phyloP scores from a whole-genome alignment of 495 filamentous ascomycete genomes.

The Neurospora hispaniola region DNA sequence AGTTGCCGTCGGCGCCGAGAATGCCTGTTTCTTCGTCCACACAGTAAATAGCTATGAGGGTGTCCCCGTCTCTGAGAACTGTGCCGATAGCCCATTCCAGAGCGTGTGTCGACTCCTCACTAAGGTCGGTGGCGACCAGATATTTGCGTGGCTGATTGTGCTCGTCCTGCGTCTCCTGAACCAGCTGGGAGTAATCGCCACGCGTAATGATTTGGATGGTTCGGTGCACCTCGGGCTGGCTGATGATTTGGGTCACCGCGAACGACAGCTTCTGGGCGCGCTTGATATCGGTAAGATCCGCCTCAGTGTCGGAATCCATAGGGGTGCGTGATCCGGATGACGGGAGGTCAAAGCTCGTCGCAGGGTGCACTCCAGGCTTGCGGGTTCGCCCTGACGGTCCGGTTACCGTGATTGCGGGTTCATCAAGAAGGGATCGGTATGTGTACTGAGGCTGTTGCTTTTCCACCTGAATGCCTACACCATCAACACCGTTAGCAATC shows the following conservation, averaged over 20 bases:
- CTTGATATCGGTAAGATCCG: conserved; percentile 70
- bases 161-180: conserved; percentile 61
- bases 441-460: conserved; percentile 26
- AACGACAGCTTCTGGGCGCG: conserved; percentile 77
- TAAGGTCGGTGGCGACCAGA: conserved; percentile 84
- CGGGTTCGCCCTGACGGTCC: conserved; percentile 43
- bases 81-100: conserved; percentile 96
- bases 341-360: conserved; percentile 63
- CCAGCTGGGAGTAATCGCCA: conserved; percentile 67
- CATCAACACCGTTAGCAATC: conserved; percentile 8
- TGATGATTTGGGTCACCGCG: conserved; percentile 64
- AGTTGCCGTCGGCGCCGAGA: conserved; percentile 16
- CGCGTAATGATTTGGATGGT: conserved; percentile 81
- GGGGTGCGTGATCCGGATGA: conserved; percentile 57
- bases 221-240: conserved; percentile 63
- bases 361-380: conserved; percentile 66
- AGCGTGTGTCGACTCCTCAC: conserved; percentile 86
- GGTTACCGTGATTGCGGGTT: conserved; percentile 54
- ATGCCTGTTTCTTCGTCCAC: conserved; percentile 74
- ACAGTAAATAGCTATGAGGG: conserved; percentile 81
- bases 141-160: conserved; percentile 76
- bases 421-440: conserved; percentile 47
- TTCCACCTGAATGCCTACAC: conserved; percentile 31
- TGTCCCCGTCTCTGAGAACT: conserved; percentile 90
- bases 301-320: conserved; percentile 77